Conservation (phyloP, 2,329 filamentous ascomycete species). For the Colletotrichum spinosum region DNA sequence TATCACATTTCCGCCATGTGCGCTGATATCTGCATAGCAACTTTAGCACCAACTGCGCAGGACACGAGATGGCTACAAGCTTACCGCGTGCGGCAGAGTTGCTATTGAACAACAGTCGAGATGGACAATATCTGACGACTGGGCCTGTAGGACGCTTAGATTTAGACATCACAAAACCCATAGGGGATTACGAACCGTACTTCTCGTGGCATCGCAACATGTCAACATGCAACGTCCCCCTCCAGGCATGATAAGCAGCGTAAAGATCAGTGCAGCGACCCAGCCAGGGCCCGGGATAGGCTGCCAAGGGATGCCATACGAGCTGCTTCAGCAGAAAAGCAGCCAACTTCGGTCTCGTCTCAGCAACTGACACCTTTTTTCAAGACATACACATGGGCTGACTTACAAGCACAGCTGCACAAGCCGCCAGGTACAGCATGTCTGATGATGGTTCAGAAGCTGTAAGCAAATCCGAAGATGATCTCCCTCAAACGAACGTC, state of each 20-base stretch:
- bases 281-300: constrained; percentile 15
- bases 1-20: constrained; percentile 30
- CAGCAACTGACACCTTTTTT: no score
- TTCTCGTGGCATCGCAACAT: constrained; percentile 48
- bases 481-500: no score
- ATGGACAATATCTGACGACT: constrained; percentile 46
- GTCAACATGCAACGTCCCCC: constrained; percentile 49
- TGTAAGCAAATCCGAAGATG: no score
- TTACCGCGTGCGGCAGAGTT: constrained; percentile 32
- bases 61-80: no score
- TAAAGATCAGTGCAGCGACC: constrained; percentile 37
- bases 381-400: no score
- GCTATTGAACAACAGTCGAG: constrained; percentile 38
- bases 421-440: background rate
- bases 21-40: constrained; percentile 33
- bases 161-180: constrained; percentile 1
- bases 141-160: constrained; percentile 14
- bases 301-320: constrained; percentile 19
- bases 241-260: constrained; percentile 48
- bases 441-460: no score
- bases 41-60: background rate
- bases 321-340: constrained; percentile 5
- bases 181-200: constrained; percentile 41
- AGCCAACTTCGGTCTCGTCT: background rate
- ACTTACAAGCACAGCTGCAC: background rate